These are phyloP conservation scores for Eimeria sp. DNA, from an alignment of 169 alveolate species.

Conservation along the genomic window DNA sequence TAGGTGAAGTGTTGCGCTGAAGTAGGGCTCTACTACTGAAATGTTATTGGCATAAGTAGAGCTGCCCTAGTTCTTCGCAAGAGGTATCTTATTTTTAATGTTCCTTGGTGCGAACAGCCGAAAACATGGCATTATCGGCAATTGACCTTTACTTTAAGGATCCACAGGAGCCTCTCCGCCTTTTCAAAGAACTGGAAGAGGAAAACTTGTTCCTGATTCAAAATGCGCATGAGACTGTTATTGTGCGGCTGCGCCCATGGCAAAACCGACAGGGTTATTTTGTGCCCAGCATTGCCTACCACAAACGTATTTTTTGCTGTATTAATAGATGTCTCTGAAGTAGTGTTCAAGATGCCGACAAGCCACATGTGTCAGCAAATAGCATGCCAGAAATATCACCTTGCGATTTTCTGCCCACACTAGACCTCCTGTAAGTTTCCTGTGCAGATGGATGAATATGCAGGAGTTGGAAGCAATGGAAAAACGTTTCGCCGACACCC, in stretches of 20 bases:
- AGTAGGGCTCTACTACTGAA: neutral
- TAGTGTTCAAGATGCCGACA: neutral
- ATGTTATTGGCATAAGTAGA: neutral
- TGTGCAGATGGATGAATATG: conserved; percentile 6
- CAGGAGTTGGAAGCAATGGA: conserved; percentile 71
- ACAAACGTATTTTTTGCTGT: neutral
- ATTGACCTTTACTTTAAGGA: conserved; percentile 85
- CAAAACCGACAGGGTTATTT: neutral
- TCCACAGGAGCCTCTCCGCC: conserved; percentile 88
- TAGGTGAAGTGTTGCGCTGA: neutral
- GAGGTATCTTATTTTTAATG: neutral
- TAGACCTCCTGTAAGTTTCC: neutral
- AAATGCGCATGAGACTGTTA: conserved; percentile 85
- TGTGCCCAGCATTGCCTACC: neutral
- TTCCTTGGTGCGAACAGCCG: conserved; percentile 35
- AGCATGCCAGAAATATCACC: no score
- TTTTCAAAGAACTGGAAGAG: conserved; percentile 86
- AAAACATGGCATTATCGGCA: conserved; percentile 50
- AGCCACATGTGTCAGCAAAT: no score
- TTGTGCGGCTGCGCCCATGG: conserved; percentile 7
- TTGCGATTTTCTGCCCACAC: neutral
- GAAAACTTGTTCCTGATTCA: conserved; percentile 87
- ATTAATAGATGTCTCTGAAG: neutral
- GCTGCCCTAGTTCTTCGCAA: neutral
- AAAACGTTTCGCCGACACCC: conserved; percentile 36